phyloP scores from a whole-genome alignment of 2,329 filamentous ascomycete genomes.

The Aschersonia sp. region DNA sequence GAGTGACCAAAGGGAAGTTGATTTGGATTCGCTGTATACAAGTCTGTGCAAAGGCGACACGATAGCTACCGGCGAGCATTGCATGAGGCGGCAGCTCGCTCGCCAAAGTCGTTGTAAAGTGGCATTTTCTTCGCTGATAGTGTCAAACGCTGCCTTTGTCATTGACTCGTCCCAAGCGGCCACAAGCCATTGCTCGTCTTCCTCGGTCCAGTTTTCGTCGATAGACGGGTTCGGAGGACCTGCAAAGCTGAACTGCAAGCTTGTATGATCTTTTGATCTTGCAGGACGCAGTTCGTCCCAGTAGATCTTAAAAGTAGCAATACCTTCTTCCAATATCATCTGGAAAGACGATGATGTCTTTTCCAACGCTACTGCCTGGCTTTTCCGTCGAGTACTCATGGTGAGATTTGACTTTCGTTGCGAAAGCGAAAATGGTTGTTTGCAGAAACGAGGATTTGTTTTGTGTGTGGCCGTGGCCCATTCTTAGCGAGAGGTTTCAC shows the following conservation, averaged over 20 bases:
- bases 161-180: not conserved
- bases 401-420: no score
- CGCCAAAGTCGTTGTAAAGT: constrained; percentile 1
- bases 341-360: not conserved
- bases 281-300: not conserved
- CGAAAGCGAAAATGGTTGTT: no score
- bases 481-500: not conserved
- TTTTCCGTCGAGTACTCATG: not conserved
- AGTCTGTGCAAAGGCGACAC: constrained; percentile 1
- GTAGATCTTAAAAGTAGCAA: not conserved
- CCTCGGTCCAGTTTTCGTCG: not conserved
- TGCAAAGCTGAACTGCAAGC: not conserved
- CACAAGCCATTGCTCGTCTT: not conserved
- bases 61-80: not conserved
- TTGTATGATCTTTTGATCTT: not conserved
- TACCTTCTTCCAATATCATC: not conserved
- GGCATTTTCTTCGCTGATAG: not conserved
- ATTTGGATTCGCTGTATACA: not conserved
- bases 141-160: not conserved
- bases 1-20: not conserved
- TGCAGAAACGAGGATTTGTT: not conserved
- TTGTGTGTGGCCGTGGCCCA: not conserved
- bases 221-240: not conserved
- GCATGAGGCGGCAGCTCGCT: not conserved
- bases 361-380: not conserved